A percentile compares a stretch with the other conserved stretches of the same genome.
Evolutionary conservation across 2,329 filamentous ascomycete species (phyloP).

Genomic region (Colletotrichum karsti): DNA sequence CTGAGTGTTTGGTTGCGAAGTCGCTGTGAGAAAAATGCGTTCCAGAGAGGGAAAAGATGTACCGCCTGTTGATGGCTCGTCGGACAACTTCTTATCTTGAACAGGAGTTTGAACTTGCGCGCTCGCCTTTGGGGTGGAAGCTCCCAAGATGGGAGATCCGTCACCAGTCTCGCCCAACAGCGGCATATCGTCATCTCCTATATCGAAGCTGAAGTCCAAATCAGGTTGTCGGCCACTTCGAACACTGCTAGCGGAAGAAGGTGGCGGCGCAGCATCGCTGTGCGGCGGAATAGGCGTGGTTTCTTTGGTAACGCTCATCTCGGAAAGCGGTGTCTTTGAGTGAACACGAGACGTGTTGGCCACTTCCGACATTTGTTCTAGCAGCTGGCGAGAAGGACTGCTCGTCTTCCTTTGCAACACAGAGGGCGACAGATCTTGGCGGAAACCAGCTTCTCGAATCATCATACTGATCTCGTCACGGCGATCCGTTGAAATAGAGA

Average conservation of each 20-base stretch:
- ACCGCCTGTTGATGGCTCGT: slow-evolving; percentile 26
- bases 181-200: slow-evolving; percentile 38
- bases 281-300: neutral
- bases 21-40: slow-evolving; percentile 50
- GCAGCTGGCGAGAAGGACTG: slow-evolving; percentile 40
- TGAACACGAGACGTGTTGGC: neutral
- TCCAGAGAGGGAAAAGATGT: slow-evolving; percentile 46
- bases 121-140: slow-evolving; percentile 5
- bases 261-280: slow-evolving; percentile 25
- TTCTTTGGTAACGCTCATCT: slow-evolving; percentile 12
- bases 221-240: slow-evolving; percentile 61
- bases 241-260: slow-evolving; percentile 50
- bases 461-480: slow-evolving; percentile 50
- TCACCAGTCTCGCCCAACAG: slow-evolving; percentile 8
- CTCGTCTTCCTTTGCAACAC: slow-evolving; percentile 33
- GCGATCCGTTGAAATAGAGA: slow-evolving; percentile 42
- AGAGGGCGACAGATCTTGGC: slow-evolving; percentile 52
- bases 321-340: slow-evolving; percentile 20
- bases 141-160: neutral
- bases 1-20: slow-evolving; percentile 43
- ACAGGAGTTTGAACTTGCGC: neutral
- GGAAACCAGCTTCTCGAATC: slow-evolving; percentile 57
- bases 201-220: slow-evolving; percentile 46
- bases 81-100: neutral
- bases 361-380: slow-evolving; percentile 32